Evolutionary conservation across 2,329 filamentous ascomycete genomes (phyloP).

Genomic region (Sphaerostilbella broomeana): DNA sequence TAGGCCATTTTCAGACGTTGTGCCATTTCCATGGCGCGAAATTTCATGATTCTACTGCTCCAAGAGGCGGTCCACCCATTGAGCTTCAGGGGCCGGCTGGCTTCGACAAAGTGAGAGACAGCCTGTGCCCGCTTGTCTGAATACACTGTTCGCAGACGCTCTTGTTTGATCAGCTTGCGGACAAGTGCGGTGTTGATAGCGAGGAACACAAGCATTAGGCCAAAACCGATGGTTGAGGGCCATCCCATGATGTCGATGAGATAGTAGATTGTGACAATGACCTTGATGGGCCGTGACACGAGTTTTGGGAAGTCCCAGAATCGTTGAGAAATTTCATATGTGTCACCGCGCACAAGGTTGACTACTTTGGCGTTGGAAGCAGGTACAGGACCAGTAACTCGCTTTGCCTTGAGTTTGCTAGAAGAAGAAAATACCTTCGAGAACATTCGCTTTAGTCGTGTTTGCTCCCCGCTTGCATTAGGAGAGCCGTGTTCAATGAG

Average conservation of each 20-base stretch:
- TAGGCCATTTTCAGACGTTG: conserved; percentile 32
- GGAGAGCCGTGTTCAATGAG: not conserved
- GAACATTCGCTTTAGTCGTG: conserved; percentile 15
- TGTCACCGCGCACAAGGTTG: conserved; percentile 76
- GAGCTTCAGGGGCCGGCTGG: conserved; percentile 59
- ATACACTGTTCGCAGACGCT: conserved; percentile 62
- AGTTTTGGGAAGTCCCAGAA: conserved; percentile 85
- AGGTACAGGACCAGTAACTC: conserved; percentile 27
- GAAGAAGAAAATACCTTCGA: conserved; percentile 16
- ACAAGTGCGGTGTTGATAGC: conserved; percentile 62
- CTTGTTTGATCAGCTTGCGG: conserved; percentile 58
- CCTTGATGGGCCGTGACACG: conserved; percentile 67
- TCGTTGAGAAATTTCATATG: conserved; percentile 72
- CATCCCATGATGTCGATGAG: conserved; percentile 71
- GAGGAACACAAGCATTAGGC: conserved; percentile 64
- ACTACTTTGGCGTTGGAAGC: conserved; percentile 87
- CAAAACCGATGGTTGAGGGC: conserved; percentile 66
- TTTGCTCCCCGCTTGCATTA: not conserved
- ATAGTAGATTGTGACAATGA: conserved; percentile 60
- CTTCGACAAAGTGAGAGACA: conserved; percentile 80
- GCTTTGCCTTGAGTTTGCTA: conserved; percentile 14
- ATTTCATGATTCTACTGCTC: conserved; percentile 30
- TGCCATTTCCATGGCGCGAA: conserved; percentile 30
- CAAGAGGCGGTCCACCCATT: conserved; percentile 35
- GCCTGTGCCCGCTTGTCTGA: conserved; percentile 75